A percentile compares a stretch with the other conserved stretches of the same genome.
These are phyloP conservation scores for Yamadazyma laniorum DNA, from an alignment of 805 yeast species.

Conservation along the genomic window DNA sequence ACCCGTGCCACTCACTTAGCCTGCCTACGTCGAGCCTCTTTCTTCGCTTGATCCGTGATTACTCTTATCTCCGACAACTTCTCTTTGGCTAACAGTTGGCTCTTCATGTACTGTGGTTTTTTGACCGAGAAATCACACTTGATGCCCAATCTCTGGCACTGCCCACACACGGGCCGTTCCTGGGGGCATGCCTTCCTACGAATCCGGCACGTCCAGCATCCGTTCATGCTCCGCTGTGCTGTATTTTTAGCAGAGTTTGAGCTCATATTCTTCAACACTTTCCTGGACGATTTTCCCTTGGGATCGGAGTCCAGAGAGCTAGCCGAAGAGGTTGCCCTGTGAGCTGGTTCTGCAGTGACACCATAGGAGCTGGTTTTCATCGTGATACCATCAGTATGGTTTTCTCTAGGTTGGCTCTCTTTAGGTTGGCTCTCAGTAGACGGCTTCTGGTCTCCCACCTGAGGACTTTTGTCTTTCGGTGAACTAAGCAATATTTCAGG, in stretches of 20 bases:
- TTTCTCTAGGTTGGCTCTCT: no score
- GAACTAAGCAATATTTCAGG: conserved; percentile 1
- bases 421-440: no score
- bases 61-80: conserved; percentile 16
- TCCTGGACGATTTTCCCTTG: no score
- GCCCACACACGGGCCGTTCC: conserved; percentile 57
- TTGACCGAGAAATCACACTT: conserved; percentile 43
- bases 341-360: no score
- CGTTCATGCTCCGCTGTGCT: conserved; percentile 27
- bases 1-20: no score
- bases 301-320: no score
- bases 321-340: no score
- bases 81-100: conserved; percentile 30
- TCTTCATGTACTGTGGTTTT: conserved; percentile 42
- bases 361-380: no score
- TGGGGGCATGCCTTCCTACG: conserved; percentile 74
- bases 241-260: not conserved
- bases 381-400: no score
- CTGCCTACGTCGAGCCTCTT: no score
- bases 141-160: conserved; percentile 56
- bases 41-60: not conserved
- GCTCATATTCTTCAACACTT: not conserved
- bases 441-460: no score
- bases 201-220: conserved; percentile 79
- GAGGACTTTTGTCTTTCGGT: no score